Evolutionary conservation across 192 early-diverging fungal species (phyloP), one percentile per base, ranked within the genome.

Genomic region (Lunasporangiospora selenospora): DNA sequence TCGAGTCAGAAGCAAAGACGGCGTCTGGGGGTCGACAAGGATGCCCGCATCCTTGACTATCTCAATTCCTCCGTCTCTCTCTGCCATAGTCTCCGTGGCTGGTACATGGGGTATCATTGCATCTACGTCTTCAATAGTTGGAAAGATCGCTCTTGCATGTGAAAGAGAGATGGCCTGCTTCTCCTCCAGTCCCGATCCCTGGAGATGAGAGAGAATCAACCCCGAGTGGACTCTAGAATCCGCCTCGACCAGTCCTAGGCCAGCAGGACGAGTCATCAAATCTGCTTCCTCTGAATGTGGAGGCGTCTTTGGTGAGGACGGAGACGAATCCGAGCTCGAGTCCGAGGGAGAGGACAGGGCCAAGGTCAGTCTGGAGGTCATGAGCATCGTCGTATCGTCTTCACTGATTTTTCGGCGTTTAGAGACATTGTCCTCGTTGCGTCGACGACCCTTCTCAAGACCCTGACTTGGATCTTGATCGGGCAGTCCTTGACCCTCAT

Each of bases 31-130:
- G n/a, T n/a, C n/a, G n/a, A n/a, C n/a, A 18, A 66, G 64, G 24
- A 52, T 26, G 54, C 64, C 64, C 33, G 64, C 64, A 66, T 66
- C 54, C 55, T 47, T 51, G 45, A 38, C 46, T n/a, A n/a, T n/a
- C 32, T 29, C 47, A 8, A 26, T 46, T 3, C 11, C 21, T 24
- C 27, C 38, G 33, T 23, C 18, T 11, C 19, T 56, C 23, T 6
- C 32, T 12, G 10, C 39, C 41, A 23, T 41, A 24, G 31, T 7
- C 15, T 23, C 53, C 40, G 29, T 6, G 27, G 11, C 12, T 43
- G 38, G n/a, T 23, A 9, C 23, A 12, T 7, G 41, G 29, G 15
- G 30, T 15, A 18, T 23, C 29, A 23, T 4, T 6, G 26, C 30
- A 12, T 6, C 48, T 31, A 32, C 48, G 33, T 15, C 30, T 32